These are phyloP conservation scores for Ascoidea asiatica DNA, from an alignment of 805 yeast genomes.

Conservation along the genomic window DNA sequence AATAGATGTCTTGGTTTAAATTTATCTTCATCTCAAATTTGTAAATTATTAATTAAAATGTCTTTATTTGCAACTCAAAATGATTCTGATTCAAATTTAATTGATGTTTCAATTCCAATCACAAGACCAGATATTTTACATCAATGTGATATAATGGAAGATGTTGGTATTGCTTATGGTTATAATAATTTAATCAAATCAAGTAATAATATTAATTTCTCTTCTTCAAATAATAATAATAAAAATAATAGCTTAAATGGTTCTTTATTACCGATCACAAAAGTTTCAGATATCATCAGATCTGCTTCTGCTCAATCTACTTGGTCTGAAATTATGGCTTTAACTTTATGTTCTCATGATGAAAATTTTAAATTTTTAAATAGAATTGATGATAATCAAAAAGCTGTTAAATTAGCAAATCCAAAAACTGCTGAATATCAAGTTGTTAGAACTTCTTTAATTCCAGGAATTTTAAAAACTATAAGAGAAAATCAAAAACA, in stretches of 20 bases:
- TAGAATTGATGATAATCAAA: conserved; percentile 54
- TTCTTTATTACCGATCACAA: conserved; percentile 81
- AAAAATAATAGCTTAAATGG: conserved; percentile 72
- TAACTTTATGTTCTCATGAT: conserved; percentile 91
- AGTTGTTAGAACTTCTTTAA: conserved; percentile 88
- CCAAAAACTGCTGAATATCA: conserved; percentile 96
- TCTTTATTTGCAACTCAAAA: conserved; percentile 49
- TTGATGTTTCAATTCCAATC: conserved; percentile 68
- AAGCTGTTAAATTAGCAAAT: conserved; percentile 82
- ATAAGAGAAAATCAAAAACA: conserved; percentile 94
- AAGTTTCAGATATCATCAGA: conserved; percentile 82
- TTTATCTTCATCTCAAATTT: conserved; percentile 53
- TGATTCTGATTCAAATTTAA: conserved; percentile 25
- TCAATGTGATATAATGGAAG: conserved; percentile 98
- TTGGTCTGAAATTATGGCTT: conserved; percentile 91
- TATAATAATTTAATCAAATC: conserved; percentile 52
- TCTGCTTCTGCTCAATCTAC: conserved; percentile 87
- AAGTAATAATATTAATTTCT: too few species aligned
- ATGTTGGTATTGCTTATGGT: conserved; percentile 93
- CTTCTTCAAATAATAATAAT: conserved; percentile 66
- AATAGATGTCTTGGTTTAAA: conserved; percentile 87
- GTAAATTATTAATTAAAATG: conserved; percentile 64
- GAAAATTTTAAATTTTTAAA: conserved; percentile 88
- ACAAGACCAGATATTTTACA: conserved; percentile 94
- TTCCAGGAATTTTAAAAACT: conserved; percentile 93